phyloP scores from a whole-genome alignment of 805 yeast species.

The Maudiozyma barnettii region DNA sequence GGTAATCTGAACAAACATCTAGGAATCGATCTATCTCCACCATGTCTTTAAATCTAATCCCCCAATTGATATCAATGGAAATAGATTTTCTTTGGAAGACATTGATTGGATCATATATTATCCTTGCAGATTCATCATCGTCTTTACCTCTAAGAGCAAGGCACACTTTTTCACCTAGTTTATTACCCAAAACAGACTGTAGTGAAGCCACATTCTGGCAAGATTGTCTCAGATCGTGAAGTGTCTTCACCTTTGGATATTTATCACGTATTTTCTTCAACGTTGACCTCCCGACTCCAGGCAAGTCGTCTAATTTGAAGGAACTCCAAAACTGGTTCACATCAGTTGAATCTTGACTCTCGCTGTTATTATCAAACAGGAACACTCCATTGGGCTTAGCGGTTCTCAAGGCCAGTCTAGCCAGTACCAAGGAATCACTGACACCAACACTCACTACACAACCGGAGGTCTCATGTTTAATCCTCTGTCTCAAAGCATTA shows the following conservation, averaged over 20 bases:
- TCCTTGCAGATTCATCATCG: constrained; percentile 41
- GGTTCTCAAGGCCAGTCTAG: constrained; percentile 58
- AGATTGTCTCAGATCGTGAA: constrained; percentile 31
- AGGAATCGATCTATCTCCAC: constrained; percentile 59
- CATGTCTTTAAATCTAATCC: constrained; percentile 59
- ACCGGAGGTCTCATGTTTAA: constrained; percentile 36
- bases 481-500: constrained; percentile 30
- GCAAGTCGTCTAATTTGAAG: constrained; percentile 35
- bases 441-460: constrained; percentile 77
- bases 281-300: constrained; percentile 54
- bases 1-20: constrained; percentile 46
- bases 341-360: constrained; percentile 22
- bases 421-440: constrained; percentile 63
- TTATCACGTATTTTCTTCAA: constrained; percentile 34
- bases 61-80: constrained; percentile 87
- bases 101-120: constrained; percentile 40
- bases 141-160: constrained; percentile 63
- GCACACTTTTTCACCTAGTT: constrained; percentile 56
- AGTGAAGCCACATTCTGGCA: constrained; percentile 27
- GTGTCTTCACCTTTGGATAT: constrained; percentile 4
- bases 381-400: constrained; percentile 76
- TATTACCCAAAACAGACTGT: constrained; percentile 47
- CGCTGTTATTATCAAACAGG: constrained; percentile 8
- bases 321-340: constrained; percentile 19
- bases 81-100: constrained; percentile 57